Base-by-base conservation (phyloP, 2,329 filamentous ascomycete species). In the Fusarium staphyleae region DNA sequence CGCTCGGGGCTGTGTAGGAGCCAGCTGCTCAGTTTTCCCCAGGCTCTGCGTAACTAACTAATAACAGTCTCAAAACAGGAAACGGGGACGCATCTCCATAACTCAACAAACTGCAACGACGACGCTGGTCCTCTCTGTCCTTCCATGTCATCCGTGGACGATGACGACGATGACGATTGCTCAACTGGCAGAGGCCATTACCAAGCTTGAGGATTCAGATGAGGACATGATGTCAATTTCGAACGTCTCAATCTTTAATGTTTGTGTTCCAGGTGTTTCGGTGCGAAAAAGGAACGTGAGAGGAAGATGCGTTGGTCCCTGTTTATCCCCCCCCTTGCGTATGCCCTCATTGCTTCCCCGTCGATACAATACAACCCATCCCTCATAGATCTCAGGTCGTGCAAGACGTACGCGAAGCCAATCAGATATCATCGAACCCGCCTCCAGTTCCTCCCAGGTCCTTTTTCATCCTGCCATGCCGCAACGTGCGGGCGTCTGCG, bases 401-500 rank as follows among this genome's bases (percentile, higher is more conserved):
- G 24, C 11, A 44, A 46, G 14, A 22, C 48, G 44, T 62, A 55
- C 16, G 7, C 28, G 28, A 16, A 35, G 2, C 57, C 53, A 61
- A 62, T 62, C 45, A 51, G 6, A 9, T 34, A 33, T 22, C 11
- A 34, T 12, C 10, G 8, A 29, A 15, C 18, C 19, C 48, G 30
- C 22, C 60, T 47, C 33, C 30, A 18, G 41, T 41, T 49, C 43
- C 39, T 52, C 14, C 28, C 12, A 35, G 29, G 26, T 42, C 42
- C 40, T 43, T 46, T 51, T 48, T n/a, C 19, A 49, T 54, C 52
- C 57, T 62, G 61, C 49, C 53, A 62, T 66, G 39, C 19, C 43
- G 18, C 63, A 63, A 62, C 59, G 45, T 62, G 61, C 63, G 61
- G 53, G 56, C 51, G 61, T 56, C 49, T 43, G 33, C 41, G 52